These are phyloP conservation scores for Lipomyces orientalis DNA, from an alignment of 805 yeast species.

Conservation along the genomic window DNA sequence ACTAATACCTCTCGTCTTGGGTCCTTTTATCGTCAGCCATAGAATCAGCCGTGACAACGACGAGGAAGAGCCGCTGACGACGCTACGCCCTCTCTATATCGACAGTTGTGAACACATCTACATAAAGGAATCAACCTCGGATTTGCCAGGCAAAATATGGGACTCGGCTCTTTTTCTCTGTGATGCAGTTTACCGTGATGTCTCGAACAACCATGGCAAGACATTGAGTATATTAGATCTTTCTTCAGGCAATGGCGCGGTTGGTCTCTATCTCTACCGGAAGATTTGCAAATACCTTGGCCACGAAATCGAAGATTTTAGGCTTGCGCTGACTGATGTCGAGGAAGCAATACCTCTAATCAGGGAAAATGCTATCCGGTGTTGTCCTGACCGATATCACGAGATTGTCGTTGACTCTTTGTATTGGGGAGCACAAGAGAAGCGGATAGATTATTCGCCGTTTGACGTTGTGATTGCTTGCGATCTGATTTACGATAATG, in stretches of 20 bases:
- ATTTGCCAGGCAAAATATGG: constrained; percentile 36
- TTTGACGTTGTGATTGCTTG: constrained; percentile 32
- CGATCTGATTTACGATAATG: constrained; percentile 33
- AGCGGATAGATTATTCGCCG: neutral
- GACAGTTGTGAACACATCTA: constrained; percentile 4
- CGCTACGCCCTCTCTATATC: constrained; percentile 20
- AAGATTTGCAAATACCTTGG: neutral
- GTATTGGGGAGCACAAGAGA: constrained; percentile 24
- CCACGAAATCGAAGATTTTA: neutral
- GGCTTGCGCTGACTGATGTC: constrained; percentile 24
- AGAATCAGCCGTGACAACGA: neutral
- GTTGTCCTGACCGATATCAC: neutral
- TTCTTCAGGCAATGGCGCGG: constrained; percentile 35
- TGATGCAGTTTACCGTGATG: constrained; percentile 7
- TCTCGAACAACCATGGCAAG: neutral
- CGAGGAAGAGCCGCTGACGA: neutral
- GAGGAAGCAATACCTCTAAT: constrained; percentile 29
- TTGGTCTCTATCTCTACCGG: constrained; percentile 21
- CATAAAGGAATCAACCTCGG: constrained; percentile 29
- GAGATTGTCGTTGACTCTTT: constrained; percentile 12
- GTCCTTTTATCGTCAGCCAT: constrained; percentile 18
- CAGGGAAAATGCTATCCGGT: constrained; percentile 12
- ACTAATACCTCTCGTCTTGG: constrained; percentile 25
- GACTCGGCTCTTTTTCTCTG: constrained; percentile 33
- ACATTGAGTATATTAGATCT: constrained; percentile 20